A percentile compares a stretch with the other conserved stretches of the same genome.
These are phyloP conservation scores for Amaranthus cruentus DNA, from an alignment of 148 eudicot genomes.

Conservation along the genomic window DNA sequence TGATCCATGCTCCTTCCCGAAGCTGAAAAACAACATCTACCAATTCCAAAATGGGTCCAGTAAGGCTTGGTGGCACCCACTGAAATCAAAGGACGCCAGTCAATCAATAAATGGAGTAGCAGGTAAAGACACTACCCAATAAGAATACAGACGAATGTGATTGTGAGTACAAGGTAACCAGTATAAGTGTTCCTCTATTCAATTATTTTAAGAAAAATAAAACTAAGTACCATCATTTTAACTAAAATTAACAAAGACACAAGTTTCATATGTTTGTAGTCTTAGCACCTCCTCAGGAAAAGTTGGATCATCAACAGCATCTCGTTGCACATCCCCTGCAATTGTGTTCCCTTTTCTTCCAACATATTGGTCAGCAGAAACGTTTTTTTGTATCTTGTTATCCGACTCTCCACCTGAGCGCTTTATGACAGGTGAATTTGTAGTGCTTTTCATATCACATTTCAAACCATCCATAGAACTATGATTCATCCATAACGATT, in stretches of 20 bases:
- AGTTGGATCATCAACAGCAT: slow-evolving; percentile 49
- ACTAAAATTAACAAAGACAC: background rate
- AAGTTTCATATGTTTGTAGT: background rate
- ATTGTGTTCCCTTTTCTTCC: slow-evolving; percentile 26
- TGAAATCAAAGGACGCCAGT: slow-evolving; percentile 34
- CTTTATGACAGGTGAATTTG: slow-evolving; percentile 33
- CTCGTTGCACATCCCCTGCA: slow-evolving; percentile 31
- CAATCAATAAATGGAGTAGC: background rate
- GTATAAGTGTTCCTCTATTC: background rate
- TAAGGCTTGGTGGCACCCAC: slow-evolving; percentile 93
- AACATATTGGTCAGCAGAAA: slow-evolving; percentile 17
- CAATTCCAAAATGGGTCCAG: slow-evolving; percentile 79
- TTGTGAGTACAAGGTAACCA: background rate
- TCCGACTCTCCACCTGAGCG: slow-evolving; percentile 40
- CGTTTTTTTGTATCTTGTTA: slow-evolving; percentile 22
- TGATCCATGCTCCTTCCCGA: slow-evolving; percentile 99
- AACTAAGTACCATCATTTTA: background rate
- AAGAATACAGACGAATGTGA: background rate
- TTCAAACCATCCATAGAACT: slow-evolving; percentile 37
- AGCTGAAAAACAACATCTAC: slow-evolving; percentile 97
- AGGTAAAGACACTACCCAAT: background rate
- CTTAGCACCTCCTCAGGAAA: slow-evolving; percentile 72
- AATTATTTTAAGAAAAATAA: background rate
- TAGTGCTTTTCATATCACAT: slow-evolving; percentile 28
- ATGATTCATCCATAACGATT: slow-evolving; percentile 28